Conservation (phyloP, 495 filamentous ascomycete genomes). For the Lophium mytilinum region DNA sequence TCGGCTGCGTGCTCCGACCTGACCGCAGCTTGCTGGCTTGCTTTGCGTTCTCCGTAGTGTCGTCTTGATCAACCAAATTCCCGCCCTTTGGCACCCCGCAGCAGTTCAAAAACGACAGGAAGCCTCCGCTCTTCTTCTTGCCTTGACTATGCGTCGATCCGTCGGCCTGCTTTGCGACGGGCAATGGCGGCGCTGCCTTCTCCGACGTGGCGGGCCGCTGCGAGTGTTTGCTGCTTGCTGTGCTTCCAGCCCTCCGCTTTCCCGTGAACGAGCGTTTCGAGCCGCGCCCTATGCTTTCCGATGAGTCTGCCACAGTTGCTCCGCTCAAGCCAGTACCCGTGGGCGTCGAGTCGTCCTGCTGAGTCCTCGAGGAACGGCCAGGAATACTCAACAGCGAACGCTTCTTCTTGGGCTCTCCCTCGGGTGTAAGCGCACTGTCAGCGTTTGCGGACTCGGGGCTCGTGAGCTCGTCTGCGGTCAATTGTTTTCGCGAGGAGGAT, state of each 20-base stretch:
- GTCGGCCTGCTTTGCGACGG: slow-evolving; percentile 32
- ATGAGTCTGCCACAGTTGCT: slow-evolving; percentile 51
- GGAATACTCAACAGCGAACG: slow-evolving; percentile 26
- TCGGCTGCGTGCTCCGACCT: slow-evolving; percentile 47
- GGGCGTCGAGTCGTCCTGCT: slow-evolving; percentile 15
- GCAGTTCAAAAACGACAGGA: slow-evolving; percentile 72
- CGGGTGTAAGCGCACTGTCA: slow-evolving; percentile 2
- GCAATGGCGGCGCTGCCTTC: slow-evolving; percentile 29
- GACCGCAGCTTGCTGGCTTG: slow-evolving; percentile 50
- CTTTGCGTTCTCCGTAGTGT: slow-evolving; percentile 56
- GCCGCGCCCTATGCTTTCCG: slow-evolving; percentile 52
- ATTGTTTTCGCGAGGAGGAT: slow-evolving; percentile 18
- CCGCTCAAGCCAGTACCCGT: slow-evolving; percentile 55
- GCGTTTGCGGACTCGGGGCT: slow-evolving; percentile 8
- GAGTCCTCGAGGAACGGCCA: slow-evolving; percentile 15
- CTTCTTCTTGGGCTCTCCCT: slow-evolving; percentile 22
- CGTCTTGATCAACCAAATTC: slow-evolving; percentile 54
- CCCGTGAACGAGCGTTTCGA: slow-evolving; percentile 65
- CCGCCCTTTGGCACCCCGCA: slow-evolving; percentile 61
- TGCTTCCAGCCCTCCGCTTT: slow-evolving; percentile 60
- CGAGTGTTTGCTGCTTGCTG: slow-evolving; percentile 53
- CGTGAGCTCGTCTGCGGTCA: slow-evolving; percentile 16
- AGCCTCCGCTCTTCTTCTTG: slow-evolving; percentile 53
- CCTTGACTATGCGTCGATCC: slow-evolving; percentile 37
- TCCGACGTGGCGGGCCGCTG: slow-evolving; percentile 34